Evolutionary conservation across 805 yeast species (phyloP).

Genomic region (Ogataea ramenticola): DNA sequence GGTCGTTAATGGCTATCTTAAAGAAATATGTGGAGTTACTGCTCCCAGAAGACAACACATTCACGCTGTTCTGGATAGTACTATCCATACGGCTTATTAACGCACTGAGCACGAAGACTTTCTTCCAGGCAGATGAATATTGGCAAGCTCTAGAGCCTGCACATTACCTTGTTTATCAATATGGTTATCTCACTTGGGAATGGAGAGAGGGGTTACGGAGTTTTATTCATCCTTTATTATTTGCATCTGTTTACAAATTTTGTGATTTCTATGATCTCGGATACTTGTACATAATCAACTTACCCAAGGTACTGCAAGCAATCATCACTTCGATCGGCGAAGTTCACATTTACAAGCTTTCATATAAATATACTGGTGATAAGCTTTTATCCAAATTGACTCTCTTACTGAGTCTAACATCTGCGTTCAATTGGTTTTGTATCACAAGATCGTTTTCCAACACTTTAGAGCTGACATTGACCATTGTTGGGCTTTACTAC

Average conservation of each 20-base stretch:
- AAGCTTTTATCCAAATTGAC: slow-evolving; percentile 32
- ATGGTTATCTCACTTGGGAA: slow-evolving; percentile 91
- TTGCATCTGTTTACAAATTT: slow-evolving; percentile 37
- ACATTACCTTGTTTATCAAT: slow-evolving; percentile 62
- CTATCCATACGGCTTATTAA: slow-evolving; percentile 47
- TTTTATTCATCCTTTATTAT: slow-evolving; percentile 71
- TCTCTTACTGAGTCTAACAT: slow-evolving; percentile 44
- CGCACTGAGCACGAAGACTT: slow-evolving; percentile 59
- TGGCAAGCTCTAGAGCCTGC: slow-evolving; percentile 95
- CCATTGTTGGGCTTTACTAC: slow-evolving; percentile 54
- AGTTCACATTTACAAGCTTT: slow-evolving; percentile 42
- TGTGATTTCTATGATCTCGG: slow-evolving; percentile 27
- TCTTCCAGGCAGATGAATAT: slow-evolving; percentile 94
- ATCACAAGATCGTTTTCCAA: slow-evolving; percentile 83
- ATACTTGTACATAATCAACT: slow-evolving; percentile 33
- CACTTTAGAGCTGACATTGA: slow-evolving; percentile 67
- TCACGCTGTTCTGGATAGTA: slow-evolving; percentile 1
- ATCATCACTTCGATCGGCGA: slow-evolving; percentile 70
- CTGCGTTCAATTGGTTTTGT: slow-evolving; percentile 78
- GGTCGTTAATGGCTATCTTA: neutral
- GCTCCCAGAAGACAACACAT: neutral
- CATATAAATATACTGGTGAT: slow-evolving; percentile 23
- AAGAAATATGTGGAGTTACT: neutral
- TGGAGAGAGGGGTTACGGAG: slow-evolving; percentile 76
- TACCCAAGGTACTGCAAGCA: slow-evolving; percentile 69